These are phyloP conservation scores for Solanum hybrid DNA, from an alignment of 305 asterid genomes.

Conservation along the genomic window DNA sequence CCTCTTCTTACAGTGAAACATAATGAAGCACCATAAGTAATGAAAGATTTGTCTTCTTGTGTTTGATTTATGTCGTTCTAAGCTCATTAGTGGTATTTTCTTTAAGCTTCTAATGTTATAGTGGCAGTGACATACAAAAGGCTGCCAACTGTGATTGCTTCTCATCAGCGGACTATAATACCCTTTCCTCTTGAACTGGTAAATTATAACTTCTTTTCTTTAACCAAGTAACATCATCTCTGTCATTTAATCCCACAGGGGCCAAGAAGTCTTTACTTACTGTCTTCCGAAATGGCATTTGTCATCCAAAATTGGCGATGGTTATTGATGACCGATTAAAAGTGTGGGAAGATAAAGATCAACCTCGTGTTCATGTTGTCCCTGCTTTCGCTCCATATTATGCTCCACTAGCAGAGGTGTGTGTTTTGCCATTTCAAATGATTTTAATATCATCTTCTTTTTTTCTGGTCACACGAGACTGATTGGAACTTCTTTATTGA, in stretches of 20 bases:
- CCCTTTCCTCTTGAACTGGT: neutral
- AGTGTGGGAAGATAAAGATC: slow-evolving; percentile 99
- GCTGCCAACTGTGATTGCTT: slow-evolving; percentile 5
- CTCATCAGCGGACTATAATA: neutral
- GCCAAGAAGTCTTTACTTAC: slow-evolving; percentile 77
- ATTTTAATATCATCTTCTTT: neutral
- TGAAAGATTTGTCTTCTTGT: neutral
- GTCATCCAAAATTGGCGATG: slow-evolving; percentile 98
- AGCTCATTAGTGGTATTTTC: neutral
- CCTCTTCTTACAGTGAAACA: neutral
- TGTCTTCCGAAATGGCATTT: slow-evolving; percentile 79
- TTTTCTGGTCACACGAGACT: neutral
- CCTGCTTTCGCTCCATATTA: slow-evolving; percentile 95
- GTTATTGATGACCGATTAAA: slow-evolving; percentile 91
- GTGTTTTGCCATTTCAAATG: slow-evolving; percentile 1
- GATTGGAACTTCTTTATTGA: slow-evolving; percentile 10
- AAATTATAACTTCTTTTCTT: neutral
- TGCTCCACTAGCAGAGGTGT: slow-evolving; percentile 99
- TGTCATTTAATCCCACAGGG: slow-evolving; percentile 29
- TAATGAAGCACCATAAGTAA: neutral
- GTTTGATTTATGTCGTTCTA: neutral
- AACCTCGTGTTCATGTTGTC: slow-evolving; percentile 93
- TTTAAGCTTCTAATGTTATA: neutral
- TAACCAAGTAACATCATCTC: neutral
- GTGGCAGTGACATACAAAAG: neutral